Evolutionary conservation across 345 rosid species (phyloP).

Genomic region (Eucalyptus curtisii): DNA sequence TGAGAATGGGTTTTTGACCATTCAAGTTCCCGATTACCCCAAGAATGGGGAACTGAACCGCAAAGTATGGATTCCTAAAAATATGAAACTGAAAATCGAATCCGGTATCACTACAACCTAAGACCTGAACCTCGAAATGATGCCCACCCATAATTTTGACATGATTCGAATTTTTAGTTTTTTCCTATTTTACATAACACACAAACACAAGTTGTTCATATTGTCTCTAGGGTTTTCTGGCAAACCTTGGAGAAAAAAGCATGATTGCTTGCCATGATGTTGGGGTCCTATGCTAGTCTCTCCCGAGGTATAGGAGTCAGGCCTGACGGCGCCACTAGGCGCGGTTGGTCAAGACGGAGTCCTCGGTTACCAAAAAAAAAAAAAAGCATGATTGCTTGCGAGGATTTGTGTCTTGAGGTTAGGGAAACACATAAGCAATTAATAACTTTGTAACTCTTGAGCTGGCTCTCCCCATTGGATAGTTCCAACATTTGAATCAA

Average conservation of each 20-base stretch:
- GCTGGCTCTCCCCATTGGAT: neutral
- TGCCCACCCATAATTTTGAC: too few relatives aligned
- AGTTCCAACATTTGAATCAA: too few relatives aligned
- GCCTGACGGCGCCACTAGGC: fast-evolving
- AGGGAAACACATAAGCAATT: neutral
- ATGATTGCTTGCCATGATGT: too few relatives aligned
- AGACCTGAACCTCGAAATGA: neutral
- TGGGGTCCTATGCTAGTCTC: too few relatives aligned
- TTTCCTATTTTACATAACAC: neutral
- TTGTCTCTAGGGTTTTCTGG: neutral
- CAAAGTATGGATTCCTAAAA: neutral
- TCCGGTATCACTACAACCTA: neutral
- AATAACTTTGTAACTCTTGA: neutral
- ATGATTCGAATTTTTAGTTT: too few relatives aligned
- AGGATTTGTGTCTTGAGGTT: neutral
- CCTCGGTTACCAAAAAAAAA: too few relatives aligned
- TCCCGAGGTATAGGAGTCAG: fast-evolving
- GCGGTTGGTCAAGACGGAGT: too few relatives aligned
- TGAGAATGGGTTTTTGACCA: too few relatives aligned
- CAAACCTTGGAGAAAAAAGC: neutral
- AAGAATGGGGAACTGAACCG: neutral
- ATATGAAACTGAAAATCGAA: neutral
- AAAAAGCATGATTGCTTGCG: neutral
- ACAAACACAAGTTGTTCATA: neutral
- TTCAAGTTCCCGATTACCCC: neutral